Evolutionary conservation across 495 filamentous ascomycete species (phyloP).

Genomic region (Podospora didyma): DNA sequence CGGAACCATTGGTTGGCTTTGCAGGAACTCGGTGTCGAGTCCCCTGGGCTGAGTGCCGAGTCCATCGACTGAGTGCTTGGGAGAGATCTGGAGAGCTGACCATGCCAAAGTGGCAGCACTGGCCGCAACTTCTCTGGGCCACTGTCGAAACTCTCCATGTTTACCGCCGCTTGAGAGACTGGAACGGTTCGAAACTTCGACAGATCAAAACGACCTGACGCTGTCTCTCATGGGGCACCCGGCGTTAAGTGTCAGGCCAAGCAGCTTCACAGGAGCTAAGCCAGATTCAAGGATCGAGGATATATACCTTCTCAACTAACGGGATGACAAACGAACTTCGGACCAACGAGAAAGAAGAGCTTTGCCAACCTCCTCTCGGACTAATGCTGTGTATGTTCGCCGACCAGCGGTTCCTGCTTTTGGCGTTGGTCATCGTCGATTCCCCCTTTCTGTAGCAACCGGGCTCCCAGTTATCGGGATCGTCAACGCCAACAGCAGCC

Average conservation of each 20-base stretch:
- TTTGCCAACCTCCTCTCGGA: slow-evolving; percentile 2
- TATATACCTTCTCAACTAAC: slow-evolving; percentile 11
- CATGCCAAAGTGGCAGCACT: background rate
- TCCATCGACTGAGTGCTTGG: slow-evolving; percentile 24
- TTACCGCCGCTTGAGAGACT: background rate
- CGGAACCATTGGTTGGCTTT: slow-evolving; percentile 16
- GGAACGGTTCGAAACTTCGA: background rate
- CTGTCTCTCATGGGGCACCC: too few relatives aligned
- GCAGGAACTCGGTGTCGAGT: slow-evolving; percentile 20
- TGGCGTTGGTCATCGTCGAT: too few relatives aligned
- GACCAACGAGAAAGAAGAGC: background rate
- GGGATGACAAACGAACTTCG: background rate
- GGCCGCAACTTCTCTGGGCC: background rate
- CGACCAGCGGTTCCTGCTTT: background rate
- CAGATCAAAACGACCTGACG: too few relatives aligned
- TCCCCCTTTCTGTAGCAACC: too few relatives aligned
- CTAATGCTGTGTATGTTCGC: slow-evolving; percentile 5
- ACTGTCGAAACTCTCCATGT: slow-evolving; percentile 9
- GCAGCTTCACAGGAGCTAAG: background rate
- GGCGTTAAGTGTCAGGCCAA: background rate
- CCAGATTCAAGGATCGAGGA: background rate
- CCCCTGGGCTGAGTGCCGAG: slow-evolving; percentile 18
- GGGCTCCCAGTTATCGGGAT: too few relatives aligned
- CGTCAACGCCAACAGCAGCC: too few relatives aligned
- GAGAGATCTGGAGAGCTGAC: slow-evolving; percentile 13